phyloP scores from a whole-genome alignment of 345 rosid genomes.

The Fremontodendron californicum region DNA sequence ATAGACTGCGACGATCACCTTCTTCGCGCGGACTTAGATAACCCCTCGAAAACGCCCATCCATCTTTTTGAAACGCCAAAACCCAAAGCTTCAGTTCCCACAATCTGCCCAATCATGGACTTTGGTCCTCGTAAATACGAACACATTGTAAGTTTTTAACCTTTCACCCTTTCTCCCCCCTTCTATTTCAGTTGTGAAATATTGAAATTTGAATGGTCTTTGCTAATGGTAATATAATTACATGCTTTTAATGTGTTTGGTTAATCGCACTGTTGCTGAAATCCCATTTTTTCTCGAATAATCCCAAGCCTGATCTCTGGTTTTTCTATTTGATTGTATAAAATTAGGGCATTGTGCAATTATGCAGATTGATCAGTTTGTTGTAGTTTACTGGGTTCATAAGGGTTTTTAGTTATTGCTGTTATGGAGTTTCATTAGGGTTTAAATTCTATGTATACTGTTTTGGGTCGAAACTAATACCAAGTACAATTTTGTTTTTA shows the following conservation, averaged over 20 bases:
- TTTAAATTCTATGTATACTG: not conserved
- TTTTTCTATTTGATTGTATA: not conserved
- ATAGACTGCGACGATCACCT: not conserved
- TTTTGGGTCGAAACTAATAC: too few relatives aligned
- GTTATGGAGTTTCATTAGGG: not conserved
- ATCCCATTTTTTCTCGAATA: not conserved
- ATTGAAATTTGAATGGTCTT: not conserved
- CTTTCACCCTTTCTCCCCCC: not conserved
- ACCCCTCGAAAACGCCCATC: not conserved
- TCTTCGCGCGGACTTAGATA: not conserved
- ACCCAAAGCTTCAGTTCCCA: too few relatives aligned
- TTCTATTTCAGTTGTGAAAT: not conserved
- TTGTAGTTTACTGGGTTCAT: not conserved
- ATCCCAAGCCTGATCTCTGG: not conserved
- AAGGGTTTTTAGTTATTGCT: not conserved
- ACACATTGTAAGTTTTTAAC: conserved; percentile 48
- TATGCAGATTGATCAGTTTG: not conserved
- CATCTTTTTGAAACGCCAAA: too few relatives aligned
- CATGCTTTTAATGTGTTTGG: not conserved
- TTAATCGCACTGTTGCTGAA: not conserved
- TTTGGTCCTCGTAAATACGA: conserved; percentile 88
- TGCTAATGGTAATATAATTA: not conserved
- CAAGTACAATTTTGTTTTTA: too few relatives aligned
- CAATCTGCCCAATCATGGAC: conserved; percentile 33
- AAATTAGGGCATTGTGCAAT: conserved; percentile 2